phyloP scores from a whole-genome alignment of 768 basidiomycete genomes.

The Tylopilus vinaceipallidus region DNA sequence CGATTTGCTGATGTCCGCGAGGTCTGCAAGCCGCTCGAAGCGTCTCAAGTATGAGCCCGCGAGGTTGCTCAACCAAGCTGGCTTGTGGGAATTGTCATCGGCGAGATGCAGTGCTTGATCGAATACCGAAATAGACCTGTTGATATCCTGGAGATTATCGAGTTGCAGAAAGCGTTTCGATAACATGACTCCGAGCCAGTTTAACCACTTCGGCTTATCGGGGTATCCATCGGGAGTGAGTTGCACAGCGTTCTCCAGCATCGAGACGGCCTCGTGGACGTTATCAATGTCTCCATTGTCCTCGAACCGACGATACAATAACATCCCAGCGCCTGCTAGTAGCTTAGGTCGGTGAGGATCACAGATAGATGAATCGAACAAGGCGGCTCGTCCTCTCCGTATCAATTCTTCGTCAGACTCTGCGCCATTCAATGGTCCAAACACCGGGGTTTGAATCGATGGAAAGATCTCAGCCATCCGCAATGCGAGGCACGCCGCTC shows the following conservation, averaged over 20 bases:
- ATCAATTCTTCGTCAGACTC: neutral
- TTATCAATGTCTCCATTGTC: neutral
- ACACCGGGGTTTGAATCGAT: neutral
- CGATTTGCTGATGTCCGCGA: too few species aligned
- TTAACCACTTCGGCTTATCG: neutral
- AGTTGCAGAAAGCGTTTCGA: neutral
- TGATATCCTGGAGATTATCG: neutral
- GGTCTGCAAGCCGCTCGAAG: too few species aligned
- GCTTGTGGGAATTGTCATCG: neutral
- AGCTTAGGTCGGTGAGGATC: neutral
- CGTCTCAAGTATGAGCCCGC: neutral
- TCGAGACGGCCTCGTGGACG: neutral
- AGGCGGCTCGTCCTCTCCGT: too few species aligned
- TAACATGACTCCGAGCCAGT: neutral
- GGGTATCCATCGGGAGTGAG: neutral
- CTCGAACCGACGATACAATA: neutral
- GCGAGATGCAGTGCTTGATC: neutral
- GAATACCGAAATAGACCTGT: neutral
- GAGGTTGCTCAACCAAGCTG: neutral
- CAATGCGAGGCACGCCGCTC: neutral
- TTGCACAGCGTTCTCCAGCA: neutral
- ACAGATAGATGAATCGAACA: neutral
- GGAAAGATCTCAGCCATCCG: neutral
- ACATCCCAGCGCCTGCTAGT: neutral
- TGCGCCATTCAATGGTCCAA: neutral